A percentile compares a stretch with the other conserved stretches of the same genome.
phyloP scores from a whole-genome alignment of 768 basidiomycete species.

The Russula virescens region DNA sequence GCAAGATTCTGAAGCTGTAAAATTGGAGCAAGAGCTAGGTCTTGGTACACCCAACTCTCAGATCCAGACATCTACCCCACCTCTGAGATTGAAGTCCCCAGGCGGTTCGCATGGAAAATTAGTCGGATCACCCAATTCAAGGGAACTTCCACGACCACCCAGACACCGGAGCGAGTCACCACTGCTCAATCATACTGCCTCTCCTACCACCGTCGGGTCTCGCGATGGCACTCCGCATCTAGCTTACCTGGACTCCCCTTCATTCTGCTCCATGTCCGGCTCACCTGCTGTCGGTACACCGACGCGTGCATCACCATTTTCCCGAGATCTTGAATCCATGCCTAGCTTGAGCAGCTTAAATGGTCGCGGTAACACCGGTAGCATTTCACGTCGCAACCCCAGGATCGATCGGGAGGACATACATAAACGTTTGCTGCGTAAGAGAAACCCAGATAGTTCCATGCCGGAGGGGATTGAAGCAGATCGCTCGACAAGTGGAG shows the following conservation, averaged over 20 bases:
- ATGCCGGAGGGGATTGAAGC: constrained; percentile 22
- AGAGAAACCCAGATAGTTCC: constrained; percentile 42
- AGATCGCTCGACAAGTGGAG: not conserved
- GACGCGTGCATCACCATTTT: constrained; percentile 20
- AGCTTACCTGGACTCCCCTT: constrained; percentile 12
- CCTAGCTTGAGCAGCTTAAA: constrained; percentile 25
- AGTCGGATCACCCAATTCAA: constrained; percentile 8
- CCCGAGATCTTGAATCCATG: constrained; percentile 16
- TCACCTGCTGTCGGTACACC: constrained; percentile 20
- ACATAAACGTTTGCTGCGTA: constrained; percentile 42
- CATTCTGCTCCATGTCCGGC: constrained; percentile 7
- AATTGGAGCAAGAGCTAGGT: constrained; percentile 27
- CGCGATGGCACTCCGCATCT: not conserved
- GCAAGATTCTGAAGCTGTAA: constrained; percentile 35
- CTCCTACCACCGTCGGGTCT: not conserved
- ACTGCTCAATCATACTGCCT: not conserved
- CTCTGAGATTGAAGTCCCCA: constrained; percentile 11
- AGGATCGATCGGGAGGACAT: constrained; percentile 53
- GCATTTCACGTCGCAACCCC: constrained; percentile 31
- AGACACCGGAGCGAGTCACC: constrained; percentile 20
- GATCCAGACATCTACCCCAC: constrained; percentile 19
- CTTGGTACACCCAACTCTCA: constrained; percentile 18
- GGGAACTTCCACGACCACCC: constrained; percentile 21
- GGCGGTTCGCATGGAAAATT: constrained; percentile 6
- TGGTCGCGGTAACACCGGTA: constrained; percentile 22